Base-by-base conservation (phyloP, 2,329 filamentous ascomycete species). In the Fusarium sp. region DNA sequence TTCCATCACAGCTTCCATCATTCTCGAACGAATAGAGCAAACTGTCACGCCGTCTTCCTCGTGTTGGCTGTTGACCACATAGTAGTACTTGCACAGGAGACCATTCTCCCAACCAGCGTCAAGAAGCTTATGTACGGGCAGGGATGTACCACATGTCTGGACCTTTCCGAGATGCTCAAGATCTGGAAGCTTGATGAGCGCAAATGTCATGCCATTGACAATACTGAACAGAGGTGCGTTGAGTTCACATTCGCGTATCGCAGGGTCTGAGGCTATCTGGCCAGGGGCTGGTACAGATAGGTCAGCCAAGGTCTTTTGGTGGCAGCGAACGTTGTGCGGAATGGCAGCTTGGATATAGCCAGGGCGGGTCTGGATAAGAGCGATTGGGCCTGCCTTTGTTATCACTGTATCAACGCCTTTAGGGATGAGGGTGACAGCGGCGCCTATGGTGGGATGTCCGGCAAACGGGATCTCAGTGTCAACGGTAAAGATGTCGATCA, bases 151-250 rank as follows among this genome's bases (percentile, higher is more conserved):
- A 34, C 77, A 73, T 6, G 71, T 70, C 30, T 78, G 70, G 5
- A 83, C 80, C 14, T 78, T 71, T 7, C 80, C 83, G 19, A 95
- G 82, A 10, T 85, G 83, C 30, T 88, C 88, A 12, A 93, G 78
- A 56, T 83, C 84, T 0, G 86, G 82, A 23, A 96, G 81, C 69
- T 87, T 81, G 16, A 91, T 82, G 31, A 93, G 84, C n/a, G 88
- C 79, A 77, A 93, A 94, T 1, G 87, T 88, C 89, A 94, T 91
- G 49, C 92, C 92, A 45, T 88, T 88, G 37, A 93, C 91, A 46
- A 94, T 87, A 68, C 86, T 89, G 58, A 89, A 84, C 19, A 88
- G 74, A 16, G 86, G 84, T 11, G 84, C 82, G 13, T 71, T 63
- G 31, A 81, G 69, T 77, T 84, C 81, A 7, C 78, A 78, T n/a